Base-by-base conservation (phyloP, 2,329 filamentous ascomycete genomes). In the Cladobotryum protrusum region DNA sequence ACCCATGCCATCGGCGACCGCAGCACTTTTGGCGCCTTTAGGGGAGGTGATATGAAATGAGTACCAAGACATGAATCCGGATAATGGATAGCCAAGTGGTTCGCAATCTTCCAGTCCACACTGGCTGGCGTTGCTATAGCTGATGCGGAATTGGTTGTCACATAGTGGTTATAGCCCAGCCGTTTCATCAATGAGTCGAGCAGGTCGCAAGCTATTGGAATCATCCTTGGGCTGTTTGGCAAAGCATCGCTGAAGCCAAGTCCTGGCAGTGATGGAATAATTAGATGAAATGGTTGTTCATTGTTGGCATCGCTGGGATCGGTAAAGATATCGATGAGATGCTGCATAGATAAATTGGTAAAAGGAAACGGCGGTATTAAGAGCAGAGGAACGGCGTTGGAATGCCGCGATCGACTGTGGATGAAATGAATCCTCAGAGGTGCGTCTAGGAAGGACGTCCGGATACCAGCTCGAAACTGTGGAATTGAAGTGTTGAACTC, bases 241-340 rank as follows among this genome's bases (percentile, higher is more conserved):
- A 83, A 71, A 2, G 81, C 71, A 62, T 86, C 82, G 62, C 82
- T 85, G 59, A 87, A 87, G 14, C 82, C 83, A 42, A 85, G 70
- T 0, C 83, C 83, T 0, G 84, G 83, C 17, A 87, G 72, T 40
- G 79, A 81, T 1, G 84, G 83, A 17, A 80, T 78, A 17, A 87
- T 75, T n/a, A 87, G 61, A 58, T 87, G 80, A 58, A 87, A 87
- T 1, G 81, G 72, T 52, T 79, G 76, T 15, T 66, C 58, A 39
- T 59, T 57, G 48, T 63, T 58, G 56, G 66, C 62, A 64, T 73
- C 69, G 9, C 75, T 66, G 2, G 81, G 80, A 18, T 80, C 69
- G 3, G 75, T 77, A 40, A 86, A 69, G 4, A 70, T 68, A 29
- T 74, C 67, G 47, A 84, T 69, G 49, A 85, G 69, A 29, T 81